phyloP scores from a whole-genome alignment of 108 stramenopile species.

The Nitzschia sp. region DNA sequence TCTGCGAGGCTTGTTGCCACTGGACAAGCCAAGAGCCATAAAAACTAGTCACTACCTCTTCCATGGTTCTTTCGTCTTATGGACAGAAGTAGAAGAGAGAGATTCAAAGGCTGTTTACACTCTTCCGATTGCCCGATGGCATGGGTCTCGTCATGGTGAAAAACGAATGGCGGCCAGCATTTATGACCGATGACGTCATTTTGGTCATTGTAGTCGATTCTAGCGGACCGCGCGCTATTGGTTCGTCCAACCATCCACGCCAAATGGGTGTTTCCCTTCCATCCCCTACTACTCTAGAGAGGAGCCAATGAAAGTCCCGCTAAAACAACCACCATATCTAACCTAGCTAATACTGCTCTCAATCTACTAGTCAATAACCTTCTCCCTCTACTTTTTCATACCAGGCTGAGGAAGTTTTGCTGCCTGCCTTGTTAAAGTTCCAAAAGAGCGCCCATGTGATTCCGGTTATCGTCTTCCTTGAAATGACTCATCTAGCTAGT shows the following conservation, averaged over 20 bases:
- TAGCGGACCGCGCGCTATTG: not conserved
- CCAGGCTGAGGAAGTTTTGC: not conserved
- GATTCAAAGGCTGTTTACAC: not conserved
- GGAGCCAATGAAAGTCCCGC: no score
- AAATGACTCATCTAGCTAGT: not conserved
- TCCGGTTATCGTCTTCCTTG: no score
- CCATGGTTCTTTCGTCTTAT: no score
- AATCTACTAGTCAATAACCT: not conserved
- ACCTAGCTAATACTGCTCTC: not conserved
- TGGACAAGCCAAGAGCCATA: not conserved
- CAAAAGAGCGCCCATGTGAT: no score
- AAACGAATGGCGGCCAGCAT: not conserved
- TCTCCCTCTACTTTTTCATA: not conserved
- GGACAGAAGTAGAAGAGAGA: no score
- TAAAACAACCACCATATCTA: not conserved
- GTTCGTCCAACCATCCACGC: not conserved
- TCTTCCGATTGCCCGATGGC: not conserved
- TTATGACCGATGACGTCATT: not conserved
- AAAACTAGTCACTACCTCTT: not conserved
- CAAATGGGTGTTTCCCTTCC: no score
- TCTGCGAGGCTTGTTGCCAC: not conserved
- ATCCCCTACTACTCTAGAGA: no score
- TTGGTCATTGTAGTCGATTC: not conserved
- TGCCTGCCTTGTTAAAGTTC: not conserved
- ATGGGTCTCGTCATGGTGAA: not conserved